phyloP scores from a whole-genome alignment of 1,284 basidiomycete species.

The Mycena sp. region DNA sequence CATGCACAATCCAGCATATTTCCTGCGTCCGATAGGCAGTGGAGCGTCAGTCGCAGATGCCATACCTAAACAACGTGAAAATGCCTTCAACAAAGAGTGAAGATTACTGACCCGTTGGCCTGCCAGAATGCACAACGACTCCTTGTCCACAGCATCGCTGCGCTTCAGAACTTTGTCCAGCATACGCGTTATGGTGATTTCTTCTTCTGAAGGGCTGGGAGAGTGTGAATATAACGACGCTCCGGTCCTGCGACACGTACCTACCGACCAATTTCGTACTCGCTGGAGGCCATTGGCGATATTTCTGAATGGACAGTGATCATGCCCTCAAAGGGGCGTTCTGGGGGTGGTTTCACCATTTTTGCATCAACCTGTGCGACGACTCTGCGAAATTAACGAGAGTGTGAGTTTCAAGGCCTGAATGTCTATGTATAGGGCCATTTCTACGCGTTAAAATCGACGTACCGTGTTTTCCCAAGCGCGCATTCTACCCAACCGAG shows the following conservation, averaged over 20 bases:
- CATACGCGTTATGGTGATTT: slow-evolving; percentile 89
- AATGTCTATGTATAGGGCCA: slow-evolving; percentile 1
- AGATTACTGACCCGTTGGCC: slow-evolving; percentile 81
- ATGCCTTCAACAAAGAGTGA: slow-evolving; percentile 3
- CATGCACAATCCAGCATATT: slow-evolving; percentile 97
- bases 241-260: slow-evolving; percentile 52
- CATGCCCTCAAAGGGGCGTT: slow-evolving; percentile 92
- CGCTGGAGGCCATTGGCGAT: slow-evolving; percentile 92
- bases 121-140: slow-evolving; percentile 92
- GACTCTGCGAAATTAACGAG: slow-evolving; percentile 63
- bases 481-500: slow-evolving; percentile 91
- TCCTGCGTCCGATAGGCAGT: slow-evolving; percentile 91
- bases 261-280: slow-evolving; percentile 92
- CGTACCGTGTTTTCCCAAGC: slow-evolving; percentile 88
- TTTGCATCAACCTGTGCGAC: slow-evolving; percentile 88
- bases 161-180: slow-evolving; percentile 93
- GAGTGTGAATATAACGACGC: slow-evolving; percentile 32
- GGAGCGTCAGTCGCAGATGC: slow-evolving; percentile 89
- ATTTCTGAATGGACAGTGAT: slow-evolving; percentile 93
- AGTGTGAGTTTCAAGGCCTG: neutral
- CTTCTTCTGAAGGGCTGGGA: slow-evolving; percentile 87
- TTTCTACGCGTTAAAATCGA: neutral
- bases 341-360: slow-evolving; percentile 89
- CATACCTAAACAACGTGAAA: slow-evolving; percentile 79
- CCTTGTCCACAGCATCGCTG: slow-evolving; percentile 94